A percentile compares a stretch with the other conserved stretches of the same genome.
Conservation (phyloP, 192 early-diverging fungal genomes). For the Mycoemilia scoparia region DNA sequence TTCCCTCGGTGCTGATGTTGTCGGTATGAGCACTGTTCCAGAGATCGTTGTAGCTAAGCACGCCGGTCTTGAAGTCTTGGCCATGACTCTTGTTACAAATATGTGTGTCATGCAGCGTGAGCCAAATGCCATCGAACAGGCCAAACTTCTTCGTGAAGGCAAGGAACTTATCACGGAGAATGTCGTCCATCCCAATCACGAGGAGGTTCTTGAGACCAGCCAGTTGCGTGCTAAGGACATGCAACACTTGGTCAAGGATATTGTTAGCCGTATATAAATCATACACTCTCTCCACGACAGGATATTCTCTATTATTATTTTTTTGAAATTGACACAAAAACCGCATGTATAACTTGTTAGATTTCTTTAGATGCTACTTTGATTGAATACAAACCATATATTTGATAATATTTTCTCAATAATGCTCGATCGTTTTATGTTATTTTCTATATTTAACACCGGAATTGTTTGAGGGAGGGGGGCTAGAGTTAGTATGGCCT, state of each 20-base stretch:
- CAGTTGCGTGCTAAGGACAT: slow-evolving; percentile 18
- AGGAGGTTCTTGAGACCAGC: slow-evolving; percentile 21
- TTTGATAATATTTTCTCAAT: too few species aligned
- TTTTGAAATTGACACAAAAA: too few species aligned
- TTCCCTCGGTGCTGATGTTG: slow-evolving; percentile 57
- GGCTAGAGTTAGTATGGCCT: too few species aligned
- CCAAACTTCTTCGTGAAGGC: slow-evolving; percentile 14
- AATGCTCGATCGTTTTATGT: too few species aligned
- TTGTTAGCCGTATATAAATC: slow-evolving; percentile 9
- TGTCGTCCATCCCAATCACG: slow-evolving; percentile 15
- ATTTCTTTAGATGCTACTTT: too few species aligned
- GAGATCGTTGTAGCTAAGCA: slow-evolving; percentile 77
- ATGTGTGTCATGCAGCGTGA: slow-evolving; percentile 31
- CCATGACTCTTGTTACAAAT: slow-evolving; percentile 71
- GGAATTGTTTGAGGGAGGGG: too few species aligned
- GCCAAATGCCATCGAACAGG: slow-evolving; percentile 13
- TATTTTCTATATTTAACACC: too few species aligned
- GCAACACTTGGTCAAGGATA: slow-evolving; percentile 16
- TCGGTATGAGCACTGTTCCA: slow-evolving; percentile 87
- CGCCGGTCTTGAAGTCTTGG: slow-evolving; percentile 67
- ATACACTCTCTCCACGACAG: too few species aligned
- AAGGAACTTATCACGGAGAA: slow-evolving; percentile 7
- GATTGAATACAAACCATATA: too few species aligned
- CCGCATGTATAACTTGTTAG: too few species aligned
- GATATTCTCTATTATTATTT: background rate